Evolutionary conservation across 495 filamentous ascomycete genomes (phyloP), one percentile per base, ranked within the genome.

Genomic region (Parachaetomium inaequale): DNA sequence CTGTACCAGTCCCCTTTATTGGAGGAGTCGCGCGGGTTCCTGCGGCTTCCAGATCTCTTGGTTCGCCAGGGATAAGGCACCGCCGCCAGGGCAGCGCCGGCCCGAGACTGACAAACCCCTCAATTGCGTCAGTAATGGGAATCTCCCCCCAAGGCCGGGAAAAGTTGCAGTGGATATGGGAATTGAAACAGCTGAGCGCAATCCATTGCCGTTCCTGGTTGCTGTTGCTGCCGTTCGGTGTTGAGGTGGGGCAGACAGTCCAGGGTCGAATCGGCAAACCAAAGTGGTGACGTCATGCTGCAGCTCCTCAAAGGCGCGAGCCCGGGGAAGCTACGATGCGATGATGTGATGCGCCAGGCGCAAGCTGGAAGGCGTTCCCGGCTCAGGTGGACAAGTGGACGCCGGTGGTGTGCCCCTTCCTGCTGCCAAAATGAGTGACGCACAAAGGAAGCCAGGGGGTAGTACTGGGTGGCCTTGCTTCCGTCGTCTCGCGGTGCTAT

Each of bases 251-350:
- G 52, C 61, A 23, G 8, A 11, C 32, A 43, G 21, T 25, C 65
- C 46, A 63, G 61, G 60, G 63, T 59, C 54, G 45, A 59, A 59
- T 50, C 53, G 47, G 46, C 23, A 58, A 49, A 10, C n/a, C 23
- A 53, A 59, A 45, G 64, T 73, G 62, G 68, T 75, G 73, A 75
- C 73, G 66, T 75, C 73, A 75, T 72, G 51, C 6, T 56, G 64
- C 68, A 72, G 67, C 65, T 53, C 21, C 29, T 63, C 58, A 67
- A 67, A 63, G 66, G 32, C n/a, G 28, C 42, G 10, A 23, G 54
- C 60, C 58, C 31, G 49, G 61, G 62, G 64, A 58, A 66, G 66
- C 70, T 62, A 65, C 69, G 69, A 63, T 63, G 71, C 63, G 65
- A 73, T 73, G 71, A 72, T 72, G 70, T 64, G 40, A 59, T 59